Evolutionary conservation across 164 flowering plant genomes (phyloP), one percentile per base, ranked within the genome.

Genomic region (Buxus sempervirens): DNA sequence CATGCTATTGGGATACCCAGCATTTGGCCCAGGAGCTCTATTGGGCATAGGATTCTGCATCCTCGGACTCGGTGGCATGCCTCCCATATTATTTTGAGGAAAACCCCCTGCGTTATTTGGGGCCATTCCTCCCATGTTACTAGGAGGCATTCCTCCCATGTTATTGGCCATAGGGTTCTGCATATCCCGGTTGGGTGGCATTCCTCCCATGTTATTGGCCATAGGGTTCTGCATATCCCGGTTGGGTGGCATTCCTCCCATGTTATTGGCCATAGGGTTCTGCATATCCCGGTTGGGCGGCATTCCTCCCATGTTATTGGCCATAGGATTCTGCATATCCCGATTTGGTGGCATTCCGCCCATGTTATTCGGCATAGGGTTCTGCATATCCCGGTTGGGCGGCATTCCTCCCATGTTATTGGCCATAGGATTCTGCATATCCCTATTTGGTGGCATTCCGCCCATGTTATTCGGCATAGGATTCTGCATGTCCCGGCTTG

Each of bases 21-120:
- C 62, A 24, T 64, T 70, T 0, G 72, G 79, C 9, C 70, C 77
- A 42, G 65, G 42, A 5, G 65, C 68, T 21, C 73, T 71, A 66
- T 54, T 65, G 59, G 51, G 58, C 22, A 41, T 45, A 28, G 24
- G 10, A 25, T 41, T 66, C 23, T 58, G 64, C 20, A 23, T 19
- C 59, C 58, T 48, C 14, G 58, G 23, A 65, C 25, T 22, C 20
- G 74, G 73, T 19, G 77, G 75, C 28, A 28, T 25, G 19, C 77
- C 78, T 25, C 78, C 80, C 75, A 67, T 58, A 26, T 75, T 45
- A 45, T 32, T 32, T 7, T 70, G 73, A 15, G 77, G 75, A 24
- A 28, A 21, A 19, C 75, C 78, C 21, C 78, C 80, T 74, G 67
- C 54, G 38, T 75, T 63, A 23, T 27, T 8, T 15, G 36, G 54